These are phyloP conservation scores for Symbiodinium pilosum DNA, from an alignment of 73 alveolate genomes.

Conservation along the genomic window DNA sequence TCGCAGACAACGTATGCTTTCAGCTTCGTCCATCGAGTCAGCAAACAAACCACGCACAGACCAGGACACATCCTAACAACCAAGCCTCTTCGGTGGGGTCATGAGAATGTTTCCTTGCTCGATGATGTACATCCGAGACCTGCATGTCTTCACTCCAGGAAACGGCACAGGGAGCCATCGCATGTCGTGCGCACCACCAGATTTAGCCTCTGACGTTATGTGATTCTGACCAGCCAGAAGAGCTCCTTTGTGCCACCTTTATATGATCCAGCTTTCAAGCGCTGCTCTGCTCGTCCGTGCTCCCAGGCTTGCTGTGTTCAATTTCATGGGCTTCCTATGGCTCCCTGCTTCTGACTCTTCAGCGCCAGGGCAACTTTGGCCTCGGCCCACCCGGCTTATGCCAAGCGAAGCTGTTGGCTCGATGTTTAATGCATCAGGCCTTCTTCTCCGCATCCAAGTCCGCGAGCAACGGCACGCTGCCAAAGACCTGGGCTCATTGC, in stretches of 20 bases:
- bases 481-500: slow-evolving; percentile 44
- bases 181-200: not conserved
- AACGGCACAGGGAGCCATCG: no score
- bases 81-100: slow-evolving; percentile 62
- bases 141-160: no score
- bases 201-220: slow-evolving; percentile 13
- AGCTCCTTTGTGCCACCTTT: slow-evolving; percentile 66
- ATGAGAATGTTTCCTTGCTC: slow-evolving; percentile 75
- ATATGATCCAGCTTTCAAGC: not conserved
- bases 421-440: not conserved
- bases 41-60: not conserved
- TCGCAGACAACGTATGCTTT: not conserved
- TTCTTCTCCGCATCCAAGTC: slow-evolving; percentile 82
- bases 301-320: no score
- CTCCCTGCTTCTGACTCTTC: slow-evolving; percentile 66
- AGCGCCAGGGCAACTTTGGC: slow-evolving; percentile 83
- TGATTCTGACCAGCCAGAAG: slow-evolving; percentile 71
- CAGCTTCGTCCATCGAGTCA: no score
- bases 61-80: not conserved
- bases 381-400: not conserved
- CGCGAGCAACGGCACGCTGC: slow-evolving; percentile 73
- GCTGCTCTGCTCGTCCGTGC: not conserved
- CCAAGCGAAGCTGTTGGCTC: not conserved
- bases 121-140: slow-evolving; percentile 90
- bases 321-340: no score